phyloP scores from a whole-genome alignment of 495 filamentous ascomycete genomes.

The Penicillium crystallinum region DNA sequence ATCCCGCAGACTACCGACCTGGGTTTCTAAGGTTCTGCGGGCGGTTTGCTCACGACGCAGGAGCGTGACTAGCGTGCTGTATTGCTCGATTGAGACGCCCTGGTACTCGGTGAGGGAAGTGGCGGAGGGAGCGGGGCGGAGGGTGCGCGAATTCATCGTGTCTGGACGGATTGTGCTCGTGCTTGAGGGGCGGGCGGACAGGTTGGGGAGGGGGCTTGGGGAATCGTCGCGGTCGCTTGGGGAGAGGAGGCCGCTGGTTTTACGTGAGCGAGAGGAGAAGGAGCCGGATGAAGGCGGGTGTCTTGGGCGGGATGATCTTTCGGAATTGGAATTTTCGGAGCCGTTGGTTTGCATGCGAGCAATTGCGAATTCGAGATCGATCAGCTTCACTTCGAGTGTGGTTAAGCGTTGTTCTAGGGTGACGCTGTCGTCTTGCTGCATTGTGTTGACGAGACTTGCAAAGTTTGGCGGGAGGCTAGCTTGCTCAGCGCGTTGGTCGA shows the following conservation, averaged over 20 bases:
- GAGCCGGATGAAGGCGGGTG: slow-evolving; percentile 12
- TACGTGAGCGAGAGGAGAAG: slow-evolving; percentile 13
- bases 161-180: slow-evolving; percentile 38
- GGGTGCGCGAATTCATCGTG: slow-evolving; percentile 22
- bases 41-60: slow-evolving; percentile 53
- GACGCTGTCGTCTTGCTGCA: slow-evolving; percentile 43
- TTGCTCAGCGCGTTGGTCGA: slow-evolving; percentile 16
- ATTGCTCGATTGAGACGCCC: slow-evolving; percentile 51
- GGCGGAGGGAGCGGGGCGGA: slow-evolving; percentile 30
- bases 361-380: slow-evolving; percentile 52
- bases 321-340: slow-evolving; percentile 5
- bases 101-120: slow-evolving; percentile 29
- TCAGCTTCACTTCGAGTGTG: slow-evolving; percentile 51
- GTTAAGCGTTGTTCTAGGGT: slow-evolving; percentile 48
- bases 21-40: slow-evolving; percentile 47
- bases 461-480: slow-evolving; percentile 38
- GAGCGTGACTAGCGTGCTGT: slow-evolving; percentile 50
- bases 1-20: slow-evolving; percentile 47
- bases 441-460: slow-evolving; percentile 35
- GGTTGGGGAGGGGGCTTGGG: slow-evolving; percentile 11
- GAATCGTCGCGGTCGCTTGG: slow-evolving; percentile 23
- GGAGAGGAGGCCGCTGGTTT: slow-evolving; percentile 14
- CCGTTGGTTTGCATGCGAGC: slow-evolving; percentile 45
- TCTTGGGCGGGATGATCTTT: slow-evolving; percentile 14
- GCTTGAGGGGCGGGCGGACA: slow-evolving; percentile 29